These are phyloP conservation scores for Pinus taeda DNA, from an alignment of 75 land plant genomes.

Conservation along the genomic window DNA sequence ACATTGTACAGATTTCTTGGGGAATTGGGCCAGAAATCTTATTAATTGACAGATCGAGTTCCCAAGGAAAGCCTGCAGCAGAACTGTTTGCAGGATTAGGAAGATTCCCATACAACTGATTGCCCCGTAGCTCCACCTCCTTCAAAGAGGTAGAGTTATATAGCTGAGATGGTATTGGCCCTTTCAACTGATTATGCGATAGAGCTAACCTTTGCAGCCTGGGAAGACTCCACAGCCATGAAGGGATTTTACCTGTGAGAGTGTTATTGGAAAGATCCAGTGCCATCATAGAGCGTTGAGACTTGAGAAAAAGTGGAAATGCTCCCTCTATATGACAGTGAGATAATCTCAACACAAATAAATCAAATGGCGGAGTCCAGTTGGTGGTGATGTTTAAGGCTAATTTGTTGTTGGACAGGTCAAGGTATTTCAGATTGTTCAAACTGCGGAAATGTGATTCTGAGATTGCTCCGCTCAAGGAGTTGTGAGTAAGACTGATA, in stretches of 20 bases:
- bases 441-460: not conserved
- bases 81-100: not conserved
- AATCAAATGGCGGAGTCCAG: not conserved
- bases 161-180: not conserved
- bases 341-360: not conserved
- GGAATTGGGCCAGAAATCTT: not conserved
- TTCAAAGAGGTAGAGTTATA: not conserved
- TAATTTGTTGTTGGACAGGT: not conserved
- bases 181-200: not conserved
- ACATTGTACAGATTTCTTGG: not conserved
- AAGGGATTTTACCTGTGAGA: conserved; percentile 17
- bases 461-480: not conserved
- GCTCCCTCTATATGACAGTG: not conserved
- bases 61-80: not conserved
- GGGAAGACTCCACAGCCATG: not conserved
- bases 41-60: not conserved
- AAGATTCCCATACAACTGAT: no score
- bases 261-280: conserved; percentile 12
- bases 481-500: not conserved
- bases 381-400: not conserved
- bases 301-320: not conserved
- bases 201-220: not conserved
- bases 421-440: not conserved
- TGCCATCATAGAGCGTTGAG: not conserved
- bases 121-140: not conserved